Conservation (phyloP, 768 basidiomycete species). For the Lactarius vividus region DNA sequence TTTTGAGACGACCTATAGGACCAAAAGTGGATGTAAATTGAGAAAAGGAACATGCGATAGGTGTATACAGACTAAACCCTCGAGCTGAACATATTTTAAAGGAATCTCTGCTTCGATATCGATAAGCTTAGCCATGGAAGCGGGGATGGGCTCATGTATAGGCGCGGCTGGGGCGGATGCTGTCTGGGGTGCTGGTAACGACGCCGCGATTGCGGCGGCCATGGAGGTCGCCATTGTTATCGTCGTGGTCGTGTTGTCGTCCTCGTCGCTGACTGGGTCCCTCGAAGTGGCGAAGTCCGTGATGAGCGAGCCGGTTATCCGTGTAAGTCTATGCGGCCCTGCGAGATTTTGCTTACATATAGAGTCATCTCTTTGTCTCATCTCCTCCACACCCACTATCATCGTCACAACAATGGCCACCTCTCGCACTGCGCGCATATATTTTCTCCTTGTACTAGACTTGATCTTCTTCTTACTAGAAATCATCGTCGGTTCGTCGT, state of each 20-base stretch:
- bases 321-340: background rate
- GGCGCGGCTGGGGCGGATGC: conserved; percentile 61
- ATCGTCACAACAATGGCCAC: conserved; percentile 35
- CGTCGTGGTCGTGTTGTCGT: background rate
- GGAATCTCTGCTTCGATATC: conserved; percentile 92
- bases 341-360: background rate
- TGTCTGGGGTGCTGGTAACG: conserved; percentile 63
- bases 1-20: conserved; percentile 78
- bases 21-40: conserved; percentile 6
- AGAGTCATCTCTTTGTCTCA: conserved; percentile 3
- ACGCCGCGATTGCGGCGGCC: conserved; percentile 90
- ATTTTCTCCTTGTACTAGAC: conserved; percentile 80
- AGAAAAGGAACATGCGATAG: conserved; percentile 1
- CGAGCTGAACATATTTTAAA: conserved; percentile 74
- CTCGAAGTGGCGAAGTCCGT: too few species aligned
- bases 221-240: conserved; percentile 74
- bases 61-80: conserved; percentile 66
- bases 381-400: conserved; percentile 2
- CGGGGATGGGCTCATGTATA: conserved; percentile 82
- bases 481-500: conserved; percentile 63
- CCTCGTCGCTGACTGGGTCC: background rate
- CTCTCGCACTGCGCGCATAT: conserved; percentile 73
- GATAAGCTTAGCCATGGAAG: conserved; percentile 89
- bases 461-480: conserved; percentile 84
- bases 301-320: too few species aligned